Base-by-base conservation (phyloP, 331 rosid species). In the Cydonia oblonga region DNA sequence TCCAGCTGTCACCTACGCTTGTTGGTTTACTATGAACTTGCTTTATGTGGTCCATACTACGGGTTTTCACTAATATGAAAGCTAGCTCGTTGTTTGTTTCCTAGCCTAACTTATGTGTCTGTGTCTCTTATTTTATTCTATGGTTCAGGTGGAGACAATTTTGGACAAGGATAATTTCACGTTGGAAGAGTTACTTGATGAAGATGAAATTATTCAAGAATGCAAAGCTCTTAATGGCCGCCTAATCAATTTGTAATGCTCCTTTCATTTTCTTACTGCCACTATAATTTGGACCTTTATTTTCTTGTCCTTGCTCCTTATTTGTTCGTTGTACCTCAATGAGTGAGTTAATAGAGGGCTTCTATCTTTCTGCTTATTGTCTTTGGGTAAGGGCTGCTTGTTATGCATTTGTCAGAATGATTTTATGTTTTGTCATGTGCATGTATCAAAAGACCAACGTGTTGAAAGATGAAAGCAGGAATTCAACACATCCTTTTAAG, bases 151-250 rank as follows among this genome's bases (percentile, higher is more conserved):
- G 88, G 98, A 95, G 93, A 89, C 97, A 32, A 87, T 95, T 77
- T 85, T 95, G 91, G 99, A 95, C 73, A 91, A 76, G 87, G 99
- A 91, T 3, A 89, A 84, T 80, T 95, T 82, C 76, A 84, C 96
- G 16, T 81, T 95, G 85, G 99, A 95, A 71, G 99, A 95, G 68
- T 88, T 95, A 73, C 93, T 95, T 72, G 99, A 95, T 33, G 99
- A 95, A 81, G 99, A 95, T 75, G 99, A 95, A 81, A 91, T 89
- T 59, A 95, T 95, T 76, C 99, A 95, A 80, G 99, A 95, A 76
- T 95, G 99, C 96, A 95, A 95, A 88, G 91, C 96, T 72, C 95
- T 88, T 66, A 95, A 95, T 68, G 74, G 96, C 12, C 97, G 99
- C 81, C 99, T 95, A 76, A 91, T 95, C 82, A 89, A 89, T 83